Base-by-base conservation (phyloP, 208 protist genomes). In the Trypanosoma scelopori region DNA sequence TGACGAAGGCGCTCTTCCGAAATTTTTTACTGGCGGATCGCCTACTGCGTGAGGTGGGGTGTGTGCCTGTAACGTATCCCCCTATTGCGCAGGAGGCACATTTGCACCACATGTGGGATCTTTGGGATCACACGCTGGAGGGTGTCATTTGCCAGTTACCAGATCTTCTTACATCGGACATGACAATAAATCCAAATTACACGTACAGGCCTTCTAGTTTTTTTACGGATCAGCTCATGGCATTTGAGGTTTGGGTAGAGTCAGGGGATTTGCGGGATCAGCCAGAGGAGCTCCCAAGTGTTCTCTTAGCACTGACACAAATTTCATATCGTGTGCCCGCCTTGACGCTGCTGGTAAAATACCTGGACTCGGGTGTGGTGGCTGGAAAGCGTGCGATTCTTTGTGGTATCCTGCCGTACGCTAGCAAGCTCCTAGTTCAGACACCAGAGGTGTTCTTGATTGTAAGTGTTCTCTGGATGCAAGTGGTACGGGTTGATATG, bases 191-290 rank as follows among this genome's bases (percentile, higher is more conserved):
- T 49, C 50, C 69, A 6, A 76, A 61, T 23, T 71, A 69, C 56
- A 68, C 69, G 27, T 98, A 98, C 72, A 62, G 95, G 66, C 83
- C 72, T 48, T 95, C 82, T 23, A 78, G 85, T 25, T 99, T 99
- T 82, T 99, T 99, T 66, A 75, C 82, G 16, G 96, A 99, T 42
- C 98, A 99, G 77, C 84, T 99, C 20, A 98, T 94, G 2, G 97
- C 98, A n/a, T 99, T 99, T 75, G 95, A 99, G 73, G 91, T 99
- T 23, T 99, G 98, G 98, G 84, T 99, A 22, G 83, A 98, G 57
- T 95, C 97, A 32, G 98, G 95, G 0, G 82, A 85, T 22, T 76
- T 89, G 56, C 73, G 81, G 32, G 82, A 95, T 43, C 69, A 81
- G 56, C 98, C 98, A 25, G 90, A 97, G 65, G 97, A 99, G 83